A percentile compares a stretch with the other conserved stretches of the same genome.
phyloP scores from a whole-genome alignment of 257 asterid genomes.

The Nicotiana benthamiana region DNA sequence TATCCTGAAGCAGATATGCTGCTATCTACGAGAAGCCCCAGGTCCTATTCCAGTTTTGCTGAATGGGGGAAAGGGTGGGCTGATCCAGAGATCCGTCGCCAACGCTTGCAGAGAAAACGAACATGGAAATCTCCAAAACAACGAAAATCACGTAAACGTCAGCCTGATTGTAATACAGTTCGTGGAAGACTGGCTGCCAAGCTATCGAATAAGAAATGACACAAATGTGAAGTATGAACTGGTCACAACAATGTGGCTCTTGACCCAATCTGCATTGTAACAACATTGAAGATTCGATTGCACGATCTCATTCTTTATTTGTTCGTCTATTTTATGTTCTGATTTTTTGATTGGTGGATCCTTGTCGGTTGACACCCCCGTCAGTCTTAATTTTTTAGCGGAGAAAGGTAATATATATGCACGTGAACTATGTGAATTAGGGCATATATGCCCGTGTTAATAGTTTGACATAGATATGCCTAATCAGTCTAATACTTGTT shows the following conservation, averaged over 20 bases:
- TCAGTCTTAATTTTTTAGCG: too few species aligned
- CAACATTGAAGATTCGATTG: background rate
- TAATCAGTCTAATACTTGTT: too few species aligned
- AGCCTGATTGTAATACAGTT: constrained; percentile 39
- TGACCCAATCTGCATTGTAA: background rate
- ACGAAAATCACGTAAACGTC: constrained; percentile 22
- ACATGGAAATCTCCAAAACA: constrained; percentile 29
- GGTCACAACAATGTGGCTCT: background rate
- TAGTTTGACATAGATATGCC: too few species aligned
- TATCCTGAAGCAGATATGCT: constrained; percentile 76
- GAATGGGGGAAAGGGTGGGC: constrained; percentile 92
- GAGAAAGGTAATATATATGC: too few species aligned
- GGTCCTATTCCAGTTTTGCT: constrained; percentile 51
- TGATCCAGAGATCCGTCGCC: constrained; percentile 70
- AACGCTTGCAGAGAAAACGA: constrained; percentile 38
- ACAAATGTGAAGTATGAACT: background rate
- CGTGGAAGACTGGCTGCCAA: constrained; percentile 66
- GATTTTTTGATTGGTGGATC: background rate
- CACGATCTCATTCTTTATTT: background rate
- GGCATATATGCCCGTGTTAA: too few species aligned
- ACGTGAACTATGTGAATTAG: too few species aligned
- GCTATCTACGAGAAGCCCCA: constrained; percentile 29
- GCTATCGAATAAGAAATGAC: constrained; percentile 32
- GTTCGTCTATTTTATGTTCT: background rate
- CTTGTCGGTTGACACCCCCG: background rate